Evolutionary conservation across 805 yeast species (phyloP).

Genomic region (Myxozyma geophila): DNA sequence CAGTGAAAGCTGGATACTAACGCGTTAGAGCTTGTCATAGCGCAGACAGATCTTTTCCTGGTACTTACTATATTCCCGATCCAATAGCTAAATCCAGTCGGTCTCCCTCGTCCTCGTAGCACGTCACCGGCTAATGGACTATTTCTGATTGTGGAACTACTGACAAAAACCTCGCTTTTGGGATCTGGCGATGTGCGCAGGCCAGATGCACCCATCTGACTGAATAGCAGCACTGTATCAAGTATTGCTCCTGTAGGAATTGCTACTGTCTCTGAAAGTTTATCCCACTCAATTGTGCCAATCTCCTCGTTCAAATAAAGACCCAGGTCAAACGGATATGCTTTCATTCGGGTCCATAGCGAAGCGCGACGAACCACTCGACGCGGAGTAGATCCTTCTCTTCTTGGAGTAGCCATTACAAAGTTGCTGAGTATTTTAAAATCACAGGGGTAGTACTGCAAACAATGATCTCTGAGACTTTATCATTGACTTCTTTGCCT

Average conservation of each 20-base stretch:
- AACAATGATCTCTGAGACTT: too few relatives aligned
- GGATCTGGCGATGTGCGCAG: constrained; percentile 1
- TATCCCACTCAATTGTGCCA: constrained; percentile 32
- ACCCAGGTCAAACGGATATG: constrained; percentile 30
- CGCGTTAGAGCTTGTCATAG: not conserved
- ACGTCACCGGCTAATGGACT: constrained; percentile 25
- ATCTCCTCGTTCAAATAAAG: constrained; percentile 28
- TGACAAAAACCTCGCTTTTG: constrained; percentile 16
- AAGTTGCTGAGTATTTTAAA: too few relatives aligned
- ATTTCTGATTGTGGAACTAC: constrained; percentile 9
- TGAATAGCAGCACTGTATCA: constrained; percentile 23
- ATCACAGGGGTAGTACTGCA: too few relatives aligned
- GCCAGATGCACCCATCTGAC: constrained; percentile 17
- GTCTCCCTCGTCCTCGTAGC: constrained; percentile 7
- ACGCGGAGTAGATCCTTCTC: not conserved
- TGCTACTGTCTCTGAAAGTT: constrained; percentile 23
- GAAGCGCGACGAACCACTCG: constrained; percentile 32
- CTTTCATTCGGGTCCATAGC: constrained; percentile 27
- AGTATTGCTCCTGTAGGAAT: constrained; percentile 23
- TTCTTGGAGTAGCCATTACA: not conserved
- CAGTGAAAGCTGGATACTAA: constrained; percentile 22
- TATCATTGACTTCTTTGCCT: too few relatives aligned
- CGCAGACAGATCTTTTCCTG: too few relatives aligned
- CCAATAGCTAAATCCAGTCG: constrained; percentile 16
- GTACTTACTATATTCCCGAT: constrained; percentile 16